phyloP scores from a whole-genome alignment of 768 basidiomycete species.

The Gymnopilus junonius region DNA sequence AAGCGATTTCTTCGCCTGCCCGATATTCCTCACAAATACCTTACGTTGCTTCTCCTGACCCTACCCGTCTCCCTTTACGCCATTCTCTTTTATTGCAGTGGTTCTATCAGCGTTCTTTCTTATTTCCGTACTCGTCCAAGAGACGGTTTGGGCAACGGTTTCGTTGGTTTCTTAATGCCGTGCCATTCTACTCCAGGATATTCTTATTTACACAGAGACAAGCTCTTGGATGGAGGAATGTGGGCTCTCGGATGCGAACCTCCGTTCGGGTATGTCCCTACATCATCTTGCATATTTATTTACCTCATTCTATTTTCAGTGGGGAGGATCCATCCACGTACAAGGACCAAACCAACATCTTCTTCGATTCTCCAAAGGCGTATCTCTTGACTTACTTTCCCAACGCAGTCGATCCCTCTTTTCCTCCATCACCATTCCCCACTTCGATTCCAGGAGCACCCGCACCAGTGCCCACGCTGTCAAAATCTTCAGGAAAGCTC shows the following conservation, averaged over 20 bases:
- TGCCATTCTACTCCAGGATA: slow-evolving; percentile 97
- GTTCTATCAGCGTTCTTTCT: slow-evolving; percentile 76
- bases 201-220: slow-evolving; percentile 77
- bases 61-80: slow-evolving; percentile 72
- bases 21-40: slow-evolving; percentile 36
- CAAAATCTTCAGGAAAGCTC: slow-evolving; percentile 14
- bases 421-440: slow-evolving; percentile 68
- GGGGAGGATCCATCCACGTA: slow-evolving; percentile 61
- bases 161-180: slow-evolving; percentile 88
- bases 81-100: slow-evolving; percentile 75
- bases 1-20: slow-evolving; percentile 27
- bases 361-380: slow-evolving; percentile 70
- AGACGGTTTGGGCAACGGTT: slow-evolving; percentile 45
- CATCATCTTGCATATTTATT: background rate
- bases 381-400: slow-evolving; percentile 80
- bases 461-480: slow-evolving; percentile 45
- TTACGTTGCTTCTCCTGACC: slow-evolving; percentile 52
- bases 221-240: slow-evolving; percentile 60
- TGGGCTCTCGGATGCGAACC: slow-evolving; percentile 97
- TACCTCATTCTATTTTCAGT: slow-evolving; percentile 32
- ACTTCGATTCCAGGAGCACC: slow-evolving; percentile 22
- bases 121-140: slow-evolving; percentile 62
- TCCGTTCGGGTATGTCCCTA: slow-evolving; percentile 70
- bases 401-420: slow-evolving; percentile 54
- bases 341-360: slow-evolving; percentile 80